These are phyloP conservation scores for Suhomyces anneliseae DNA, from an alignment of 1,139 yeast genomes.

Conservation along the genomic window DNA sequence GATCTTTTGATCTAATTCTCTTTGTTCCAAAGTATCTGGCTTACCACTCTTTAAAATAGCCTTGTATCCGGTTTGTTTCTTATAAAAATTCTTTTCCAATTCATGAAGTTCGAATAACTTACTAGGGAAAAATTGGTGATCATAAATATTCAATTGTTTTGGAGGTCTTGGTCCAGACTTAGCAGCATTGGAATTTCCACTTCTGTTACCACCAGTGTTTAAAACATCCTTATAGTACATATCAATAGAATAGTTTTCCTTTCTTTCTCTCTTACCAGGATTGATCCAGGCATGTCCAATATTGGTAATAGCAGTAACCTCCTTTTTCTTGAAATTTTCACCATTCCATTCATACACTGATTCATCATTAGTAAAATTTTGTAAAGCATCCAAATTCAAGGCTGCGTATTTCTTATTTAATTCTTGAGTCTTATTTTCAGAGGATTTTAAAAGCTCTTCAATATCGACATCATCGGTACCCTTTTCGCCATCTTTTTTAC, in stretches of 20 bases:
- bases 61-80: constrained; percentile 49
- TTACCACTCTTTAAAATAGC: constrained; percentile 50
- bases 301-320: constrained; percentile 38
- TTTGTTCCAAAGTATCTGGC: constrained; percentile 40
- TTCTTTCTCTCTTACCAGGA: constrained; percentile 76
- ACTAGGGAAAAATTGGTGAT: constrained; percentile 71
- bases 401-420: constrained; percentile 64
- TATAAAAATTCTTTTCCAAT: constrained; percentile 61
- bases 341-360: constrained; percentile 90
- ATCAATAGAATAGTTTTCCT: constrained; percentile 76
- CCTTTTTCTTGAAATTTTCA: constrained; percentile 71
- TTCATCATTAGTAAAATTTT: constrained; percentile 61
- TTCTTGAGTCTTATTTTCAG: constrained; percentile 63
- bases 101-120: constrained; percentile 63
- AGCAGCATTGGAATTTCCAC: constrained; percentile 8
- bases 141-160: constrained; percentile 64
- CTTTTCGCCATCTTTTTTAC: constrained; percentile 19
- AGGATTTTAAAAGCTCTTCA: constrained; percentile 57
- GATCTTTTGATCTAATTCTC: constrained; percentile 54
- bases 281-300: constrained; percentile 64
- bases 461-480: constrained; percentile 56
- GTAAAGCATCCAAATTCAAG: constrained; percentile 72
- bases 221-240: constrained; percentile 77
- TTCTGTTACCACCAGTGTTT: constrained; percentile 53
- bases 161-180: constrained; percentile 62